Evolutionary conservation across 441 rosid species (phyloP).

Genomic region (Macaranga tanarius): DNA sequence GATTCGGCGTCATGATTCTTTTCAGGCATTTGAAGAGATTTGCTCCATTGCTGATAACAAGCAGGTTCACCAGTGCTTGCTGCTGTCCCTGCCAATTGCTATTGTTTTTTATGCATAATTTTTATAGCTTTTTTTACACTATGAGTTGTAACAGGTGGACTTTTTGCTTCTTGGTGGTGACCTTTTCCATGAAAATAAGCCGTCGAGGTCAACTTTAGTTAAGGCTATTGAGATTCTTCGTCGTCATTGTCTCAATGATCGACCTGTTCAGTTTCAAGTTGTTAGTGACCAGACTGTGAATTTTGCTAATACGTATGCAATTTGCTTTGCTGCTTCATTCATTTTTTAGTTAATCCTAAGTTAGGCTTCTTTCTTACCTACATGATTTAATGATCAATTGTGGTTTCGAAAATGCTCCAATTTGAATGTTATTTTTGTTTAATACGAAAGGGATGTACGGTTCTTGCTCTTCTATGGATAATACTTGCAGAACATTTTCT

Average conservation of each 20-base stretch:
- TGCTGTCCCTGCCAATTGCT: too few relatives aligned
- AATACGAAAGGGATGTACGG: not conserved
- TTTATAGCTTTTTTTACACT: too few relatives aligned
- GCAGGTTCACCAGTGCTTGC: slow-evolving; percentile 44
- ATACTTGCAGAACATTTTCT: not conserved
- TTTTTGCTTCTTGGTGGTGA: slow-evolving; percentile 94
- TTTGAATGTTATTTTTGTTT: not conserved
- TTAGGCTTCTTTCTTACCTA: not conserved
- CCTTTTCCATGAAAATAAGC: slow-evolving; percentile 98
- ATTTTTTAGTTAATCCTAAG: not conserved
- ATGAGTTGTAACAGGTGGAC: slow-evolving; percentile 61
- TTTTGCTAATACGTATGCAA: slow-evolving; percentile 68
- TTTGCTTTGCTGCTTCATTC: slow-evolving; percentile 4
- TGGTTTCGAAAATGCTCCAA: not conserved
- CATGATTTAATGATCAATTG: not conserved
- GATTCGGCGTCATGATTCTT: slow-evolving; percentile 87
- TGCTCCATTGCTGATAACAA: slow-evolving; percentile 88
- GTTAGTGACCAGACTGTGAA: slow-evolving; percentile 96
- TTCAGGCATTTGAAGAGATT: slow-evolving; percentile 90
- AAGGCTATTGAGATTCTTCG: slow-evolving; percentile 98
- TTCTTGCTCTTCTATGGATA: not conserved
- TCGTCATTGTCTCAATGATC: slow-evolving; percentile 84
- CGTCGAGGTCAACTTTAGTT: slow-evolving; percentile 89
- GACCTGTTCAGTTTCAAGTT: slow-evolving; percentile 92
- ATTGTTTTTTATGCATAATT: not conserved